Base-by-base conservation (phyloP, 179 eudicot species). In the Camellia oleifera region DNA sequence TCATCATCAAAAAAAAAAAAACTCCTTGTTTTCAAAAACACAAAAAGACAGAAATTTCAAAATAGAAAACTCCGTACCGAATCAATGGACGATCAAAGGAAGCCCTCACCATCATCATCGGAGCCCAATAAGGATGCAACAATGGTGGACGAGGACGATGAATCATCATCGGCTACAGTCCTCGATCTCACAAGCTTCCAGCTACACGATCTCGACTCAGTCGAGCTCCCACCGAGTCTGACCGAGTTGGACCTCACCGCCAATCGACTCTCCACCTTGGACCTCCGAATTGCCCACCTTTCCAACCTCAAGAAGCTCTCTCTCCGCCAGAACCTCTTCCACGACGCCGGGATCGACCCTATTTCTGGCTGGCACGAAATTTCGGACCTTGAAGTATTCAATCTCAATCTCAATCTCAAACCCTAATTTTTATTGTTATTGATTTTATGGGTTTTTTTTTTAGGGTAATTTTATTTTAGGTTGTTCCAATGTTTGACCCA, bases 161-260 rank as follows among this genome's bases (percentile, higher is more conserved):
- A 73, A 10, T 64, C 79, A 50, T 72, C 84, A 48, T 15, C 69
- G 10, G 9, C 80, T 0, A 85, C 89, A 1, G 58, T 85, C n/a
- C 88, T 94, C 32, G 97, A 96, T 79, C 94, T 91, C 40, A 92
- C 93, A 18, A 92, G 99, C 84, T 94, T 68, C 76, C 98, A 96
- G 86, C 94, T 96, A 26, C 98, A 90, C 85, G 94, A 92, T 82
- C 94, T 96, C 53, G 88, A 84, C 76, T 89, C 96, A 52, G 81
- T 96, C 69, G 97, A 96, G 78, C 83, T 96, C 2, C 97, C 97
- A 0, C 84, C 87, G 83, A 88, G 83, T 86, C 86, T 96, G 14
- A 84, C 83, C 87, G 99, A 96, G 89, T 80, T 96, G 23, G 99
- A 96, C 90, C 79, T 96, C 4, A 96, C 99, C 42, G 90, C 92